A percentile compares a stretch with the other conserved stretches of the same genome.
These are phyloP conservation scores for Sphaerulina populicola DNA, from an alignment of 2,329 filamentous ascomycete genomes.

Conservation along the genomic window DNA sequence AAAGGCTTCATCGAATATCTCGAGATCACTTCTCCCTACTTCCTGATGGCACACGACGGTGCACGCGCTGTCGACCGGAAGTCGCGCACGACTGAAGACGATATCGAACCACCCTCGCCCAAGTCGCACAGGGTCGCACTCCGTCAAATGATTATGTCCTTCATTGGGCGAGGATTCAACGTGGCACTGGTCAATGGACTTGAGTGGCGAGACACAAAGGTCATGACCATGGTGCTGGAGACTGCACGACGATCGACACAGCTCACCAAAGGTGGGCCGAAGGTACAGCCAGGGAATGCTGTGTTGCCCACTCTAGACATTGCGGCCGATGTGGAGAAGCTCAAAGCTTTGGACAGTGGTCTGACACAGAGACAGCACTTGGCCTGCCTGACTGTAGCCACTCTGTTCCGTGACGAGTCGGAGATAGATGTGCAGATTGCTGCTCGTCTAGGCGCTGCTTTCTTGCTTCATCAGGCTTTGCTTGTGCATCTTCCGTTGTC, in stretches of 20 bases:
- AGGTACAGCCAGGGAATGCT: not conserved
- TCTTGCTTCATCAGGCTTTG: conserved; percentile 29
- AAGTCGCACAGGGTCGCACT: conserved; percentile 25
- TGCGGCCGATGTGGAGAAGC: conserved; percentile 14
- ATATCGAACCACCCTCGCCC: conserved; percentile 9
- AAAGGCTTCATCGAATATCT: conserved; percentile 51
- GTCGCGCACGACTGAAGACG: conserved; percentile 17
- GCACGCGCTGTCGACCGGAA: conserved; percentile 26
- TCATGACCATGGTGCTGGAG: conserved; percentile 45
- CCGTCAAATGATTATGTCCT: conserved; percentile 47
- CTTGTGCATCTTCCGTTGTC: conserved; percentile 28
- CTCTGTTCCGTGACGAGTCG: conserved; percentile 14
- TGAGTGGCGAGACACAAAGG: conserved; percentile 56
- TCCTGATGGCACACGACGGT: conserved; percentile 62
- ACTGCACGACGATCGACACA: conserved; percentile 9
- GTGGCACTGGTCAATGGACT: conserved; percentile 57
- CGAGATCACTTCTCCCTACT: conserved; percentile 49
- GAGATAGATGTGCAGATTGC: conserved; percentile 3
- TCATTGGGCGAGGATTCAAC: conserved; percentile 51
- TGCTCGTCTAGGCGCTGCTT: conserved; percentile 18
- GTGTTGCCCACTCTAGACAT: conserved; percentile 15
- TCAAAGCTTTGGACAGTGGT: conserved; percentile 8
- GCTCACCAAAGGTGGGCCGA: conserved; percentile 1
- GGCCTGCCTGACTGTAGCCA: conserved; percentile 22
- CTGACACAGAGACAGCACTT: conserved; percentile 26